These are phyloP conservation scores for Sugiyamaella lignohabitans DNA, from an alignment of 805 yeast species.

Conservation along the genomic window DNA sequence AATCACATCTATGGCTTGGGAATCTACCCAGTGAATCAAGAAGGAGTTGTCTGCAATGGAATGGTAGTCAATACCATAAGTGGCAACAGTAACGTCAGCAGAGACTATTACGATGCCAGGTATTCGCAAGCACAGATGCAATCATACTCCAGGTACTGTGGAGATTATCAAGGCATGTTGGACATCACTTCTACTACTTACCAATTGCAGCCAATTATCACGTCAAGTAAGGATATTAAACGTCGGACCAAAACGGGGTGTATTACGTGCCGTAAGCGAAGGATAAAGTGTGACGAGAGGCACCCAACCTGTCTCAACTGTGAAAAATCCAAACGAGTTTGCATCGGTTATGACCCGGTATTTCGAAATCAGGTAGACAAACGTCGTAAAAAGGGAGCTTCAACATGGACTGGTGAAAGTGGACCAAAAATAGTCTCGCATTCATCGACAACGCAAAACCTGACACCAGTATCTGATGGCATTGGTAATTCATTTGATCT, in stretches of 20 bases:
- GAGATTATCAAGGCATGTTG: constrained; percentile 2
- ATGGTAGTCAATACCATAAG: too few species aligned
- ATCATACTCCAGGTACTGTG: neutral
- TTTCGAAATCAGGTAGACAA: constrained; percentile 20
- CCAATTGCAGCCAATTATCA: constrained; percentile 10
- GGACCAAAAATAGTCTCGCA: neutral
- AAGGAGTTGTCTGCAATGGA: neutral
- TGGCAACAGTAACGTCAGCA: neutral
- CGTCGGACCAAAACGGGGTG: constrained; percentile 67
- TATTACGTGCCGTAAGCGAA: constrained; percentile 60
- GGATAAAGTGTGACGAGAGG: constrained; percentile 71
- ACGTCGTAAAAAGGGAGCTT: constrained; percentile 7
- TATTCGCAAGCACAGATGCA: neutral
- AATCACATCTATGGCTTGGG: neutral
- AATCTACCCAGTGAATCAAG: neutral
- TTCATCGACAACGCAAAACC: neutral
- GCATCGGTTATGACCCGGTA: constrained; percentile 57
- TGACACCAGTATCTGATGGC: neutral
- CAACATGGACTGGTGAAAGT: neutral
- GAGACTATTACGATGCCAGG: neutral
- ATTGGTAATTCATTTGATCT: neutral
- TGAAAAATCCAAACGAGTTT: constrained; percentile 54
- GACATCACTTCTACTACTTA: constrained; percentile 11
- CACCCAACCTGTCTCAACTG: constrained; percentile 67
- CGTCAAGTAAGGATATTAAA: constrained; percentile 20